A percentile compares a stretch with the other conserved stretches of the same genome.
phyloP scores from a whole-genome alignment of 257 asterid species.

The Gentiana straminea region DNA sequence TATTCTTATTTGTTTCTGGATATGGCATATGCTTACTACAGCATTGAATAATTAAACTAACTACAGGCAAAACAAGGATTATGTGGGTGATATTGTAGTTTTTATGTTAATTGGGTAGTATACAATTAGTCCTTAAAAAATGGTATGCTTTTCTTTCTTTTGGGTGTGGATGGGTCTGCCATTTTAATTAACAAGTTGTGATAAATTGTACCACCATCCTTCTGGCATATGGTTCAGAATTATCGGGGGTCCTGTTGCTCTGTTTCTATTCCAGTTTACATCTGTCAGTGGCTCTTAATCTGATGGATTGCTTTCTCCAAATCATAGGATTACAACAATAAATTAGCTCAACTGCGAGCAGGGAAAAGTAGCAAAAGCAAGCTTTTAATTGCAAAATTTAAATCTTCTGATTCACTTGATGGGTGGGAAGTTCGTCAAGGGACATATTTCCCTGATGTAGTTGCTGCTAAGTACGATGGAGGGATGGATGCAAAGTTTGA shows the following conservation, averaged over 20 bases:
- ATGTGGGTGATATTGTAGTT: too few relatives aligned
- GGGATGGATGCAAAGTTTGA: slow-evolving; percentile 92
- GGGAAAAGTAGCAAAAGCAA: slow-evolving; percentile 99
- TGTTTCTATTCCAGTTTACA: neutral
- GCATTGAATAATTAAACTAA: too few relatives aligned
- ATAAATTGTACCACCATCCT: neutral
- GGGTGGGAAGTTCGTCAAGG: slow-evolving; percentile 96
- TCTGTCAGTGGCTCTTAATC: too few relatives aligned
- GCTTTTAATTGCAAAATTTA: slow-evolving; percentile 80
- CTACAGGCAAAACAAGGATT: too few relatives aligned
- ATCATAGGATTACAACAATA: slow-evolving; percentile 74
- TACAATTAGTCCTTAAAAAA: too few relatives aligned
- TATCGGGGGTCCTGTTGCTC: too few relatives aligned
- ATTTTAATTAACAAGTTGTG: neutral
- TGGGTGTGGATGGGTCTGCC: too few relatives aligned
- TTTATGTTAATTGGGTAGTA: too few relatives aligned
- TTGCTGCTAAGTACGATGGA: slow-evolving; percentile 77
- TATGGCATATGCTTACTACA: too few relatives aligned
- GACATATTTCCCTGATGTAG: slow-evolving; percentile 77
- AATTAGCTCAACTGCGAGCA: slow-evolving; percentile 87
- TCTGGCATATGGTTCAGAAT: neutral
- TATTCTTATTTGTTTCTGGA: too few relatives aligned
- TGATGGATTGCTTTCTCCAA: slow-evolving; percentile 1
- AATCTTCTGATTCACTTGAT: slow-evolving; percentile 58
- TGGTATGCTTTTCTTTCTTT: too few relatives aligned